phyloP scores from a whole-genome alignment of 2,329 filamentous ascomycete species.

The Phyllosticta citriasiana region DNA sequence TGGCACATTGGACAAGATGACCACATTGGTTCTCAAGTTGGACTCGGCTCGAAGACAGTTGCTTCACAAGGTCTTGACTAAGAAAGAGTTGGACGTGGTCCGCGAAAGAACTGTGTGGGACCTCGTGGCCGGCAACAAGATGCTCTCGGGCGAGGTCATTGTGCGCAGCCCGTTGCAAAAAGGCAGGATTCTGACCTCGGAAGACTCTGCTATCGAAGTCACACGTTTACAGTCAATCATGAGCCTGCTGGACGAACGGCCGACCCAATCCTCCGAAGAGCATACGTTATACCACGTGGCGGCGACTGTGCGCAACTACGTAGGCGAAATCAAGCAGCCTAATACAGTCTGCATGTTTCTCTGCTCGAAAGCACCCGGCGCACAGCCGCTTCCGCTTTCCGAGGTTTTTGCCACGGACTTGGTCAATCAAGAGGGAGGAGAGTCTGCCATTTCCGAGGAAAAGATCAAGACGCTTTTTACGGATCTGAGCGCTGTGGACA shows the following conservation, averaged over 20 bases:
- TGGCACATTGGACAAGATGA: conserved; percentile 67
- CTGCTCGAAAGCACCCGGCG: conserved; percentile 58
- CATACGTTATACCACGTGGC: conserved; percentile 71
- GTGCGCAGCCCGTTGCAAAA: conserved; percentile 78
- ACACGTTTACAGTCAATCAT: conserved; percentile 90
- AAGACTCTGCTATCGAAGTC: conserved; percentile 87
- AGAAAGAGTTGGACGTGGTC: conserved; percentile 67
- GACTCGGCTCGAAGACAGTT: conserved; percentile 82
- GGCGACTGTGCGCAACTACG: conserved; percentile 74
- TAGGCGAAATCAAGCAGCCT: conserved; percentile 63
- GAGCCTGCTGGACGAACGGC: conserved; percentile 83
- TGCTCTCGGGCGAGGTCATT: conserved; percentile 87
- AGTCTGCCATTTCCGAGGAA: conserved; percentile 52
- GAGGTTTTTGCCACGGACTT: conserved; percentile 77
- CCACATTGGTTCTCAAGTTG: conserved; percentile 68
- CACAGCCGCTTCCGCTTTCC: conserved; percentile 57
- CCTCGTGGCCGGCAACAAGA: conserved; percentile 84
- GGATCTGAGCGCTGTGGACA: conserved; percentile 69
- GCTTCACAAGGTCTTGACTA: conserved; percentile 85
- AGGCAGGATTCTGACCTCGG: conserved; percentile 77
- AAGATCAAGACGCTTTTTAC: conserved; percentile 80
- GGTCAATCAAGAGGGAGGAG: conserved; percentile 61
- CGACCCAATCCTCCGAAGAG: conserved; percentile 55
- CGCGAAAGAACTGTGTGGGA: conserved; percentile 94
- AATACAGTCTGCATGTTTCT: conserved; percentile 66